phyloP scores from a whole-genome alignment of 163 green algal species.

The Botryococcus braunii region DNA sequence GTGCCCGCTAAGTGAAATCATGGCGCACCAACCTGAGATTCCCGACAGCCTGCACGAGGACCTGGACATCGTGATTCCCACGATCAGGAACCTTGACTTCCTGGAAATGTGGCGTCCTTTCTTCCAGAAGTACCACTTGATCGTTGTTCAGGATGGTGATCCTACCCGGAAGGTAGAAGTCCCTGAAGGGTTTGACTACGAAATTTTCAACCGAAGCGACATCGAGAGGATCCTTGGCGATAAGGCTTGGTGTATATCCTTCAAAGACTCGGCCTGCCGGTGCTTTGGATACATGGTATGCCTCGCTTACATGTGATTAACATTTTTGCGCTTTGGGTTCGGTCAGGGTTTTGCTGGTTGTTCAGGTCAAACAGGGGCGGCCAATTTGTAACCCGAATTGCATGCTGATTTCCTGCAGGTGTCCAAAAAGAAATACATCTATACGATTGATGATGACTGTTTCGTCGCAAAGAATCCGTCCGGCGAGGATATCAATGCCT shows the following conservation, averaged over 20 bases:
- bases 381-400: no score
- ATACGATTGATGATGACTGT: conserved; percentile 96
- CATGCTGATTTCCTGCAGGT: no score
- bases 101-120: conserved; percentile 79
- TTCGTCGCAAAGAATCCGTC: conserved; percentile 86
- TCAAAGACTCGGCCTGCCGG: conserved; percentile 86
- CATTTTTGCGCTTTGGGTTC: no score
- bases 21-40: no score
- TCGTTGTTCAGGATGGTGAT: conserved; percentile 85
- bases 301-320: no score
- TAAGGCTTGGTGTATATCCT: conserved; percentile 89
- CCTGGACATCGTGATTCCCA: conserved; percentile 45
- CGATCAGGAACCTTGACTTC: conserved; percentile 37
- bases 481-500: conserved; percentile 85
- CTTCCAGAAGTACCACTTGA: conserved; percentile 89
- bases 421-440: conserved; percentile 92
- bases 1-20: no score
- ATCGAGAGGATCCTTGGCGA: conserved; percentile 92
- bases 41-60: conserved; percentile 20
- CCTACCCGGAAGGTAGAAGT: conserved; percentile 51
- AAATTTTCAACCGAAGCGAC: conserved; percentile 89
- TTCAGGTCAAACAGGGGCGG: no score
- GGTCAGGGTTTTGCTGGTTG: no score
- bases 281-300: conserved; percentile 78
- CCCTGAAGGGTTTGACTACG: conserved; percentile 77